phyloP scores from a whole-genome alignment of 345 rosid species.

The Excoecaria agallocha region DNA sequence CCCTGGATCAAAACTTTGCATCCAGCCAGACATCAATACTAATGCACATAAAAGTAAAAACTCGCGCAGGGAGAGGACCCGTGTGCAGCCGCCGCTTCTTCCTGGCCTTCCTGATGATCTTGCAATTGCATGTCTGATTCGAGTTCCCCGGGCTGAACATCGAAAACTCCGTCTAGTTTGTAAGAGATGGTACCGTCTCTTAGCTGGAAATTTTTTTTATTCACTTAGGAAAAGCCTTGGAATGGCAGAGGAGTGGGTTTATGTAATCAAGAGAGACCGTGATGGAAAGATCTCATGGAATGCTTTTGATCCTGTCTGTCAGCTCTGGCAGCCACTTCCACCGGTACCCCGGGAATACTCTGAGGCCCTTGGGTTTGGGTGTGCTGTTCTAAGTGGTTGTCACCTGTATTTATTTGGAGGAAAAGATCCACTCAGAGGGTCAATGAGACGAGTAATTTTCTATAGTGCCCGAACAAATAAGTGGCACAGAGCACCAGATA shows the following conservation, averaged over 20 bases:
- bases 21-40: constrained; percentile 91
- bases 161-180: constrained; percentile 78
- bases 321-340: constrained; percentile 92
- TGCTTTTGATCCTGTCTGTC: constrained; percentile 76
- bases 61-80: constrained; percentile 66
- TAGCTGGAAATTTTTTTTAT: constrained; percentile 72
- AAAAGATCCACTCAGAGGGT: constrained; percentile 84
- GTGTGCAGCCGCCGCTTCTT: constrained; percentile 77
- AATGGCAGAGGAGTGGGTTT: constrained; percentile 94
- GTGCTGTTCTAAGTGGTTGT: constrained; percentile 91
- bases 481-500: constrained; percentile 94
- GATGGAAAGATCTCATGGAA: constrained; percentile 94
- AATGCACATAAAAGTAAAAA: constrained; percentile 80
- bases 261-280: constrained; percentile 85
- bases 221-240: constrained; percentile 74
- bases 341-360: constrained; percentile 92
- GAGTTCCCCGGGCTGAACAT: constrained; percentile 91
- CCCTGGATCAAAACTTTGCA: constrained; percentile 91
- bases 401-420: constrained; percentile 94
- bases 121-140: constrained; percentile 85
- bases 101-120: constrained; percentile 98
- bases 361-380: constrained; percentile 92
- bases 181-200: constrained; percentile 80
- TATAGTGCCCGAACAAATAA: constrained; percentile 90
- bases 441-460: constrained; percentile 82